phyloP scores from a whole-genome alignment of 2,329 filamentous ascomycete genomes.

The Paraphaeosphaeria sporulosa region DNA sequence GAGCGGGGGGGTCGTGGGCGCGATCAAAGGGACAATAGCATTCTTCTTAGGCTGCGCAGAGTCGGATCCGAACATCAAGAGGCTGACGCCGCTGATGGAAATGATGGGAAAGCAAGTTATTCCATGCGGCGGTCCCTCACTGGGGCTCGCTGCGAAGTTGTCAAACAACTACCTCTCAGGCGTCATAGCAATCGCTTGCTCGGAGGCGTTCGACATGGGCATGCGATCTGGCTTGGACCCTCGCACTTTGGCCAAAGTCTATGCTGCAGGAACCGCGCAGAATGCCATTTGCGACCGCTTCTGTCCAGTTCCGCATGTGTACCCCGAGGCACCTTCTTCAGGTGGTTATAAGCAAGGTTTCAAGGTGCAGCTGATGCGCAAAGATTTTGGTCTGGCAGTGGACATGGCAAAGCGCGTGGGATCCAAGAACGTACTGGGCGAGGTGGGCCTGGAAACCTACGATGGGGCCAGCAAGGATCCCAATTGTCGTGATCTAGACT shows the following conservation, averaged over 20 bases:
- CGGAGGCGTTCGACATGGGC: constrained; percentile 68
- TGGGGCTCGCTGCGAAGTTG: constrained; percentile 66
- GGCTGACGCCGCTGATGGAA: constrained; percentile 54
- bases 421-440: constrained; percentile 59
- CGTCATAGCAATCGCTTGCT: constrained; percentile 64
- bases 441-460: constrained; percentile 60
- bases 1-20: constrained; percentile 62
- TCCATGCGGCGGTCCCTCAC: constrained; percentile 62
- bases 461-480: constrained; percentile 59
- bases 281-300: constrained; percentile 61
- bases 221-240: constrained; percentile 66
- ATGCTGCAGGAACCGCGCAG: constrained; percentile 60
- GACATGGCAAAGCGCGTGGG: constrained; percentile 63
- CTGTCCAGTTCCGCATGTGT: constrained; percentile 61
- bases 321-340: constrained; percentile 56
- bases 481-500: constrained; percentile 63
- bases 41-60: constrained; percentile 64
- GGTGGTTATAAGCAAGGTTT: constrained; percentile 64
- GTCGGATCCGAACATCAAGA: constrained; percentile 53
- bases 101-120: constrained; percentile 64
- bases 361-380: constrained; percentile 66
- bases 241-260: constrained; percentile 60
- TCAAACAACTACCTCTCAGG: constrained; percentile 69
- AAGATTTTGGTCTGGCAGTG: constrained; percentile 64
- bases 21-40: constrained; percentile 59